Evolutionary conservation across 257 asterid species (phyloP), one percentile per base, ranked within the genome.

Genomic region (Solanum stenotomum): DNA sequence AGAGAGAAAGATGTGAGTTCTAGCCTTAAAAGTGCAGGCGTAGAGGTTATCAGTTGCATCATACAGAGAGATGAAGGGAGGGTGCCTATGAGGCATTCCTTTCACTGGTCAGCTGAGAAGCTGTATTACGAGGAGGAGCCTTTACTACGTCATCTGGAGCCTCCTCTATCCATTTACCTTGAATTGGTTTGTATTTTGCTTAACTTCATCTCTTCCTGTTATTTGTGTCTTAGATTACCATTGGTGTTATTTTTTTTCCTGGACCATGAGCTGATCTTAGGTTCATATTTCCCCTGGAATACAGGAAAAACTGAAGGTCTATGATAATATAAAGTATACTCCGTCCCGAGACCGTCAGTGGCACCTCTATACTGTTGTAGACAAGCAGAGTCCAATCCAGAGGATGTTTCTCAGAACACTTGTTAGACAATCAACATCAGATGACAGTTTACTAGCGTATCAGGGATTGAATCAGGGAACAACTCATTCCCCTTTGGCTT

Each of bases 281-380:
- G 61, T 89, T 87, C 85, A 84, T 56, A 78, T 44, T 34, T 84
- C 88, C 88, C 18, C 85, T 87, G 56, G 87, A 37, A 59, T 76
- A 89, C 98, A 97, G 99, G 99, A 96, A 89, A 97, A 97, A 89
- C 96, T 97, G 23, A 97, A 94, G 91, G 93, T 94, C 76, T 96
- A 94, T 88, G 95, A 92, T 38, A 93, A 93, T 89, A 95, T 94
- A 86, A 92, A 96, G 82, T 95, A 96, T 85, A 96, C 99, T 67
- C 96, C 98, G 87, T 97, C 99, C 76, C 95, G 99, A 83, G 99
- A 97, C 90, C 95, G 99, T 76, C 99, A 97, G 91, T 97, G 99
- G 99, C 99, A 97, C 93, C 95, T 95, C 72, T 97, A 97, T 91
- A 95, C 98, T 35, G 98, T 96, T 88, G 79, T 87, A 15, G 99